These are phyloP conservation scores for Calonectria pauciramosa DNA, from an alignment of 2,329 filamentous ascomycete genomes.

Conservation along the genomic window DNA sequence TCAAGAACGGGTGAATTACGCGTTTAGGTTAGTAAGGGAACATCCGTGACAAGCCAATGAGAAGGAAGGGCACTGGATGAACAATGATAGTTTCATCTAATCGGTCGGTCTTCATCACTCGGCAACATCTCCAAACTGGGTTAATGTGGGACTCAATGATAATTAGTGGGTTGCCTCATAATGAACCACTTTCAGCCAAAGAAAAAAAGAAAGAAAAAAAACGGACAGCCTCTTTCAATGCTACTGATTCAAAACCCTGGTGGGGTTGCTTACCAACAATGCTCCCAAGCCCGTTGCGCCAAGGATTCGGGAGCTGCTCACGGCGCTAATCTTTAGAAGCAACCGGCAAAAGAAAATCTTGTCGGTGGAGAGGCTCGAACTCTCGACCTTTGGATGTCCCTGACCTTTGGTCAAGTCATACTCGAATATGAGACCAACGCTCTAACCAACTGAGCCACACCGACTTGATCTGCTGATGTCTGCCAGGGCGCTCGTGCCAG, in stretches of 20 bases:
- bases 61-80: neutral
- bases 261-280: neutral
- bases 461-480: neutral
- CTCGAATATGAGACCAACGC: constrained; percentile 46
- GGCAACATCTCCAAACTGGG: neutral
- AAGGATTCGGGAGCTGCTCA: neutral
- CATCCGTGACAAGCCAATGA: neutral
- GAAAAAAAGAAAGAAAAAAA: neutral
- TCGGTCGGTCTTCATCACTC: neutral
- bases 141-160: neutral
- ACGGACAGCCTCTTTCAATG: neutral
- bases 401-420: constrained; percentile 28
- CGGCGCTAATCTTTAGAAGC: neutral
- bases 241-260: no score
- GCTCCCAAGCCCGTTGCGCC: neutral
- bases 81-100: neutral
- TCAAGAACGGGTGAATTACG: neutral
- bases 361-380: constrained; percentile 32
- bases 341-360: neutral
- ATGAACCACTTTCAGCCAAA: neutral
- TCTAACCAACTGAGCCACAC: constrained; percentile 48
- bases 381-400: constrained; percentile 33
- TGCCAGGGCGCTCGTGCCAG: neutral
- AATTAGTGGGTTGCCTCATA: neutral
- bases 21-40: neutral